These are phyloP conservation scores for Colletotrichum musae DNA, from an alignment of 2,329 filamentous ascomycete species.

Conservation along the genomic window DNA sequence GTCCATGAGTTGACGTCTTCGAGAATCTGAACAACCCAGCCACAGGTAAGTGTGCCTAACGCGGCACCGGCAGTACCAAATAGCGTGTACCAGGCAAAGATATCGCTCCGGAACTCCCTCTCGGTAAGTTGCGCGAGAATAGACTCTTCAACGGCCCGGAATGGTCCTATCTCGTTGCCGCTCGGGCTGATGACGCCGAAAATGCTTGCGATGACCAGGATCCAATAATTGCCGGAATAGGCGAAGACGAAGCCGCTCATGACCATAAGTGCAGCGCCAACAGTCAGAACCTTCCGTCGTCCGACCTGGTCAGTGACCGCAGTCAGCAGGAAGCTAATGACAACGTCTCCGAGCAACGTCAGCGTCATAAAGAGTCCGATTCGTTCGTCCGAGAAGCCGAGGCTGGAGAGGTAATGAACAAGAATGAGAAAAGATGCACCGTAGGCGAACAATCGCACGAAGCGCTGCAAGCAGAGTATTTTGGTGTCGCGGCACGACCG, in stretches of 20 bases:
- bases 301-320: constrained; percentile 72
- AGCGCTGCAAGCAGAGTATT: constrained; percentile 70
- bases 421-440: constrained; percentile 71
- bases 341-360: constrained; percentile 72
- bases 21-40: constrained; percentile 71
- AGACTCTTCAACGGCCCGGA: constrained; percentile 74
- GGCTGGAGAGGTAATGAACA: constrained; percentile 67
- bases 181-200: constrained; percentile 74
- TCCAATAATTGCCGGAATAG: constrained; percentile 67
- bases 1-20: constrained; percentile 59
- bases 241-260: constrained; percentile 71
- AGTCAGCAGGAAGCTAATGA: constrained; percentile 72
- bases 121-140: constrained; percentile 70
- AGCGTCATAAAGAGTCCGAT: constrained; percentile 77
- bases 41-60: constrained; percentile 70
- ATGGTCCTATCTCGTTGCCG: constrained; percentile 76
- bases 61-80: constrained; percentile 73
- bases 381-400: constrained; percentile 64
- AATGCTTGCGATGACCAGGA: constrained; percentile 70
- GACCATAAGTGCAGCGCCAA: constrained; percentile 70
- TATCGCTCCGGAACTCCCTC: constrained; percentile 62
- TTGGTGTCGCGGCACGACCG: constrained; percentile 64
- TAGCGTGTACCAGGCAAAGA: constrained; percentile 75
- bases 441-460: constrained; percentile 75
- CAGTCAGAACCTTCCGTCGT: constrained; percentile 65